Evolutionary conservation across 2,329 filamentous ascomycete species (phyloP), one percentile per base, ranked within the genome.

Genomic region (Penicillium sp.): DNA sequence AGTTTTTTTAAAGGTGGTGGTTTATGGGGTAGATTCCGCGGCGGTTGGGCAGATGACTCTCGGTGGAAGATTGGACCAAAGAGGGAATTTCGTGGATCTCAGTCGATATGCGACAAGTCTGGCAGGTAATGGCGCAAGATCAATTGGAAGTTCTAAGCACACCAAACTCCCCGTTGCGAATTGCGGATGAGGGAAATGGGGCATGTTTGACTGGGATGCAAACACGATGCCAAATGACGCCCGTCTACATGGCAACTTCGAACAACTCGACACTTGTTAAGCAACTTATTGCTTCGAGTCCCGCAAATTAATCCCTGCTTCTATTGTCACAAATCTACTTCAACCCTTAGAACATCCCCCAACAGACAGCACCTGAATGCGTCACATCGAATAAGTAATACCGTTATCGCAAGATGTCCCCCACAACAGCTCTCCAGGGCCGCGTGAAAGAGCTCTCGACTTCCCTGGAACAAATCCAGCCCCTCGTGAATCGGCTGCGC

Each of bases 401-500:
- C 26, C n/a, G 19, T 43, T 35, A 43, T 37, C 46, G 43, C 49
- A 64, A 45, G 31, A 75, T 75, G 73, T 65, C 68, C 35, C 61
- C 65, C 35, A 54, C 64, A 40, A 56, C 68, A 48, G 57, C 56
- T 29, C 73, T 80, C 28, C 69, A 73, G 44, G 65, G 68, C 28
- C 76, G 76, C 45, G 66, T 81, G 17, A 73, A 70, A 56, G 64
- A 74, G 48, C 74, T 83, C 15, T 77, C 76, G 15, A 73, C 78
- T 45, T 68, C 74, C 17, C 71, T 82, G 52, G 78, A 75, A 59
- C 66, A 75, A 34, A 76, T 75, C 4, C 72, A 77, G 26, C 72
- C 74, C 40, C 75, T 82, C 32, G 77, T 84, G 47, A 70, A 75
- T 47, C 75, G 79, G 32, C 68, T 84, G 17, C 71, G 75, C 55